These are phyloP conservation scores for Suillus variegatus DNA, from an alignment of 768 basidiomycete genomes.

Conservation along the genomic window DNA sequence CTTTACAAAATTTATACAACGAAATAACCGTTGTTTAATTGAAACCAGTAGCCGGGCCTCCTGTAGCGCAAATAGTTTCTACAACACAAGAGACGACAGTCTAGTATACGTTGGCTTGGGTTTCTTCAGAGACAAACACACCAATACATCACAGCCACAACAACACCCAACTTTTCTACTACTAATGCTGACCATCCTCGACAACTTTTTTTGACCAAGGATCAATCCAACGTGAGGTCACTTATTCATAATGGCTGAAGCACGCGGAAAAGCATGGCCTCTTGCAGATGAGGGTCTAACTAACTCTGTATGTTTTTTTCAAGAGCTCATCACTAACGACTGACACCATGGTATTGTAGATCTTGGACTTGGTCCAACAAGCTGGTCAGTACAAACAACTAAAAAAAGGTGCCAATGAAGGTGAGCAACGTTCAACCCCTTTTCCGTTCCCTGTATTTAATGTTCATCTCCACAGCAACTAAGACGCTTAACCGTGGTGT, in stretches of 20 bases:
- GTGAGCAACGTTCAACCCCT: constrained; percentile 40
- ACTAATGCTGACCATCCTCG: neutral
- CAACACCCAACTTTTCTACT: neutral
- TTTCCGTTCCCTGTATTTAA: constrained; percentile 3
- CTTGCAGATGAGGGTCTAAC: constrained; percentile 84
- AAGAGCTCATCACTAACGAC: neutral
- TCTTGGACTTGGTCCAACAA: constrained; percentile 94
- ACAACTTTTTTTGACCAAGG: constrained; percentile 64
- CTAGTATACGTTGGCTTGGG: neutral
- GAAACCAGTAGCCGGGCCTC: neutral
- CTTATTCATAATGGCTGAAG: constrained; percentile 57
- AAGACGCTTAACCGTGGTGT: constrained; percentile 98
- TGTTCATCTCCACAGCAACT: constrained; percentile 60
- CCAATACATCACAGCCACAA: constrained; percentile 8
- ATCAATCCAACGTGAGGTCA: constrained; percentile 86
- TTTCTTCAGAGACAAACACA: constrained; percentile 5
- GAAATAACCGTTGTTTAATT: neutral
- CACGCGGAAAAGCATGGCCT: constrained; percentile 84
- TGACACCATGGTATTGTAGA: constrained; percentile 45
- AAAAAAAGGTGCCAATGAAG: constrained; percentile 99
- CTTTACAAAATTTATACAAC: neutral
- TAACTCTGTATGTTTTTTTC: constrained; percentile 66
- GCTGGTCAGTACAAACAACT: constrained; percentile 97
- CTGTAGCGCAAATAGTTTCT: neutral
- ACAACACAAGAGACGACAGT: neutral